Base-by-base conservation (phyloP, 352 stramenopile genomes). In the Poterioochromonas sp. region DNA sequence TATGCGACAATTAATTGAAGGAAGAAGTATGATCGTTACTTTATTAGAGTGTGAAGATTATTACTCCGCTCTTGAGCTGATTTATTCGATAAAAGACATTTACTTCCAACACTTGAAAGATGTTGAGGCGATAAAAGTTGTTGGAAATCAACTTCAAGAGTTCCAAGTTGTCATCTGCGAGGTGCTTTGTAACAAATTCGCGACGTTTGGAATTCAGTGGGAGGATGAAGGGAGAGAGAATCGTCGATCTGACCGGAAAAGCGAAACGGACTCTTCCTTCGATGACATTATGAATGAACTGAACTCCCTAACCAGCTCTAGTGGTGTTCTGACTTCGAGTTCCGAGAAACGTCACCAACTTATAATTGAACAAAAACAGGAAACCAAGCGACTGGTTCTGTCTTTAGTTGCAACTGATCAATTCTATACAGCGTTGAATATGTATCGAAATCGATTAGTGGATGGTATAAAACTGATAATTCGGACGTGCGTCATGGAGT, bases 31-130 rank as follows among this genome's bases (percentile, higher is more conserved):
- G 0, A 37, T 74, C 20, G 3, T 51, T 26, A 11, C 8, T 18
- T 74, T 74, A n/a, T 54, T 74, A n/a, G 65, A 74, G 22, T 11
- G 8, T 32, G 65, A 54, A 51, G 65, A 74, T 39, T 74, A 74
- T 54, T 37, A 54, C 5, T 32, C 39, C 34, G 65, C 65, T 8
- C 65, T 40, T 51, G 65, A 74, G 32, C 1, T 54, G 39, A 35
- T 74, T 12, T 51, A 8, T 12, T 39, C 20, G 3, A 34, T n/a
- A 1, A 8, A 54, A 35, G 2, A 39, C 1, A 54, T 74, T 35
- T 74, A 58, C n/a, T 39, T 22, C 18, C 8, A 74, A 22, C 37
- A 74, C 53, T 74, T 51, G 15, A 11, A 1, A 44, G 65, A 37
- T 18, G 29, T 74, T 29, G 18, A 35, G 11, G 5, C 5, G 2